Evolutionary conservation across 1,284 basidiomycete genomes (phyloP).

Genomic region (Cryptococcus sp.): DNA sequence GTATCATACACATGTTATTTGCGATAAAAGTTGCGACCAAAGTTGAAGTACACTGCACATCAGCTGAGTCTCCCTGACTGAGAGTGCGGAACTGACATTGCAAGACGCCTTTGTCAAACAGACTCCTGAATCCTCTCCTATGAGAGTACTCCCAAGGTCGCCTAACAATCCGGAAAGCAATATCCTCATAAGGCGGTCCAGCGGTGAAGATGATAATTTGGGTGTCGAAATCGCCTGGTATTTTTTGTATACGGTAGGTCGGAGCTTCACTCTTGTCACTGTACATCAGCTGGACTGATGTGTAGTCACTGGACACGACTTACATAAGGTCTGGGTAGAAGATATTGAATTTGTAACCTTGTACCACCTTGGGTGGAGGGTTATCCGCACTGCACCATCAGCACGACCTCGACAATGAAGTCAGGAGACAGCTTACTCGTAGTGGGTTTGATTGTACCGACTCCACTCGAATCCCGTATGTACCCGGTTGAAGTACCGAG

Average conservation of each 20-base stretch:
- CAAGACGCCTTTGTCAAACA: conserved; percentile 55
- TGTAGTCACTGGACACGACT: too few relatives aligned
- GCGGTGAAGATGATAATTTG: conserved; percentile 89
- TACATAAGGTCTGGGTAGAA: conserved; percentile 48
- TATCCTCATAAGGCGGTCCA: conserved; percentile 97
- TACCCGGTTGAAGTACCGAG: conserved; percentile 97
- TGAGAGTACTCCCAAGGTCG: conserved; percentile 98
- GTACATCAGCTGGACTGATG: conserved; percentile 3
- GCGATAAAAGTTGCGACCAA: conserved; percentile 41
- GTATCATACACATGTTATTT: too few relatives aligned
- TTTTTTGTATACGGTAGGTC: conserved; percentile 87
- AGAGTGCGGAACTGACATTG: conserved; percentile 32
- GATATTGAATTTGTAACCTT: conserved; percentile 83
- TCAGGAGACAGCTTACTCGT: conserved; percentile 63
- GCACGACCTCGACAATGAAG: neutral
- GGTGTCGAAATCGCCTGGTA: conserved; percentile 89
- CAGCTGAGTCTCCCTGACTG: neutral
- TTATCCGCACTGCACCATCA: conserved; percentile 59
- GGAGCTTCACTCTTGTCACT: conserved; percentile 90
- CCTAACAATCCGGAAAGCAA: conserved; percentile 96
- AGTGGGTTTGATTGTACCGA: conserved; percentile 98
- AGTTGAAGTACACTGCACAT: conserved; percentile 44
- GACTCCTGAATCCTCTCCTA: conserved; percentile 51
- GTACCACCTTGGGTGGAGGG: conserved; percentile 94
- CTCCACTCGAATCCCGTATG: conserved; percentile 99